Conservation (phyloP, 2,329 filamentous ascomycete genomes). For the Penicillium polonicum region DNA sequence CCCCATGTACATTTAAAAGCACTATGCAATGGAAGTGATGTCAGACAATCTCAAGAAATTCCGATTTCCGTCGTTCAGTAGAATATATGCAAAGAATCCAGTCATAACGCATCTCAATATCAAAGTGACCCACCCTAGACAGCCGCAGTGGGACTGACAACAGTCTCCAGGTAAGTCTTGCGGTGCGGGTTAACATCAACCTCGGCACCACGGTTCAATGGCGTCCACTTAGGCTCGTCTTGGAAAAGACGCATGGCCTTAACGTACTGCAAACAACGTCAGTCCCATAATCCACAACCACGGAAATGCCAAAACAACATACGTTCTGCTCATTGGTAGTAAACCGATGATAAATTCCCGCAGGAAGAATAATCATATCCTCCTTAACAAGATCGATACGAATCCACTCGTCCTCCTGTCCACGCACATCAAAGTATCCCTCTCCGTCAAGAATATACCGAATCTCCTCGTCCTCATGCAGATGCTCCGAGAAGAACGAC, state of each 20-base stretch:
- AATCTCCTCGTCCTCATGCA: constrained; percentile 99
- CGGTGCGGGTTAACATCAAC: constrained; percentile 77
- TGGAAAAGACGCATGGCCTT: constrained; percentile 97
- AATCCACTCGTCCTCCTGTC: constrained; percentile 81
- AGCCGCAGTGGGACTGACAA: constrained; percentile 26
- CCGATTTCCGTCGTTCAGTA: neutral
- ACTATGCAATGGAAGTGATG: neutral
- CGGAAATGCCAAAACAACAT: constrained; percentile 42
- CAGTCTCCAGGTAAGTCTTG: constrained; percentile 66
- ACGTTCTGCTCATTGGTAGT: constrained; percentile 92
- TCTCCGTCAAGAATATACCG: constrained; percentile 84
- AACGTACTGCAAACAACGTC: constrained; percentile 66
- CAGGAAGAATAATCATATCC: constrained; percentile 88
- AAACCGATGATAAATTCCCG: constrained; percentile 96
- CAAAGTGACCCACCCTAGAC: constrained; percentile 16
- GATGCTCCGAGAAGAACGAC: constrained; percentile 88
- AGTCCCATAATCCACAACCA: constrained; percentile 7
- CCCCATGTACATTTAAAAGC: neutral
- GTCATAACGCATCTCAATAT: constrained; percentile 12
- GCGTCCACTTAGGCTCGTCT: constrained; percentile 98
- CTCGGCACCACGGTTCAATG: constrained; percentile 75
- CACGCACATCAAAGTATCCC: constrained; percentile 91
- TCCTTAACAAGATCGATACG: constrained; percentile 78
- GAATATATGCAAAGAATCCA: constrained; percentile 6
- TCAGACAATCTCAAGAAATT: neutral